phyloP scores from a whole-genome alignment of 306 rosid species.

The Albizia julibrissin region DNA sequence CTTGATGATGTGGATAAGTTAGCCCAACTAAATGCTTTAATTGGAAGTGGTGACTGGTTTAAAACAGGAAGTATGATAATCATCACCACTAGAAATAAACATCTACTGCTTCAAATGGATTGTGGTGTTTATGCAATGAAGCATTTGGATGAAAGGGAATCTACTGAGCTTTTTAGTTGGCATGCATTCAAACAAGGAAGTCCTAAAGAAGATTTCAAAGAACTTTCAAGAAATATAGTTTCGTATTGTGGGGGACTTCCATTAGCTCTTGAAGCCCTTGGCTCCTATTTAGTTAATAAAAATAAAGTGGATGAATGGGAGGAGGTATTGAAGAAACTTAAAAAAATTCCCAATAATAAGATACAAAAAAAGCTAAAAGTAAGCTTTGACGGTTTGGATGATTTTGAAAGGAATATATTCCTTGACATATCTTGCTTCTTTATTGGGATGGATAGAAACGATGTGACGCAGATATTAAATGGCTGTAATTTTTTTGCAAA shows the following conservation, averaged over 20 bases:
- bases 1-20: background rate
- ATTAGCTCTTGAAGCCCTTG: background rate
- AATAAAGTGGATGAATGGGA: background rate
- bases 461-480: background rate
- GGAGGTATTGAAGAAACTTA: background rate
- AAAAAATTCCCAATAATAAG: background rate
- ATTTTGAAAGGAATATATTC: background rate
- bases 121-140: background rate
- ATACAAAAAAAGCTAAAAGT: background rate
- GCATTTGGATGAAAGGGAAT: background rate
- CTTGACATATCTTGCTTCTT: background rate
- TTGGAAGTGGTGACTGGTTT: background rate
- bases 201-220: background rate
- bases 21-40: background rate
- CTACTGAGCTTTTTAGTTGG: background rate
- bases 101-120: background rate
- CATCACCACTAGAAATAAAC: background rate
- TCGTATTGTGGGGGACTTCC: background rate
- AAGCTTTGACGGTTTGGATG: background rate
- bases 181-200: background rate
- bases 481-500: background rate
- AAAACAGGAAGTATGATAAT: background rate
- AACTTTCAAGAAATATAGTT: background rate
- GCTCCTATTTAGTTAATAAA: background rate
- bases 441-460: background rate